Evolutionary conservation across 768 basidiomycete genomes (phyloP).

Genomic region (Tricholoma furcatifolium): DNA sequence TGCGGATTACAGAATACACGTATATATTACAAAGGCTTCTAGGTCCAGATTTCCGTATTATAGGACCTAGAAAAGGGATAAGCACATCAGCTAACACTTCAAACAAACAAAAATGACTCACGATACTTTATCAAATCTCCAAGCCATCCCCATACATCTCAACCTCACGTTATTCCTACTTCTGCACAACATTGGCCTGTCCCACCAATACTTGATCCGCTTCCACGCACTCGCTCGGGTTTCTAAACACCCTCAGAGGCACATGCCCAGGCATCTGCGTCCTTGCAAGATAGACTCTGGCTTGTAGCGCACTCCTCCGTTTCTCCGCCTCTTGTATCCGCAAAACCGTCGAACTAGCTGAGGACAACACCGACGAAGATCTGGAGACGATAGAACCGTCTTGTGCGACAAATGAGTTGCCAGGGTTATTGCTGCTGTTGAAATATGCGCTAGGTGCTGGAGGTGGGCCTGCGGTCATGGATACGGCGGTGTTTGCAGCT

Average conservation of each 20-base stretch:
- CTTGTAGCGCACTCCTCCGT: conserved; percentile 58
- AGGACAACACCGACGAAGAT: conserved; percentile 9
- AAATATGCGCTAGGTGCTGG: background rate
- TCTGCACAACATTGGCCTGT: too few relatives aligned
- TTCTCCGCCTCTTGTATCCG: conserved; percentile 50
- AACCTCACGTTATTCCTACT: too few relatives aligned
- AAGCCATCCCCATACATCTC: too few relatives aligned
- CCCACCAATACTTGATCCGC: conserved; percentile 41
- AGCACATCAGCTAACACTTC: too few relatives aligned
- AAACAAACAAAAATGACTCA: too few relatives aligned
- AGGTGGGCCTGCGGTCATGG: background rate
- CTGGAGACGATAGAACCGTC: conserved; percentile 9
- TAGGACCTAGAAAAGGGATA: too few relatives aligned
- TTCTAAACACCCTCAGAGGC: conserved; percentile 62
- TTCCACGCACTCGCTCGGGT: conserved; percentile 71
- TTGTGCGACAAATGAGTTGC: background rate
- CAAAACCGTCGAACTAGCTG: conserved; percentile 2
- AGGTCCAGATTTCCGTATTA: too few relatives aligned
- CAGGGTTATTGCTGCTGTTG: background rate
- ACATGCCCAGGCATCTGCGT: conserved; percentile 56
- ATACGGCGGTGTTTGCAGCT: background rate
- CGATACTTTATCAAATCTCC: too few relatives aligned
- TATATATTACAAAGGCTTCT: too few relatives aligned
- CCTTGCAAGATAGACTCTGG: conserved; percentile 61
- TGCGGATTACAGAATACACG: too few relatives aligned